Evolutionary conservation across 768 basidiomycete species (phyloP).

Genomic region (Phlebiopsis flavidoalba): DNA sequence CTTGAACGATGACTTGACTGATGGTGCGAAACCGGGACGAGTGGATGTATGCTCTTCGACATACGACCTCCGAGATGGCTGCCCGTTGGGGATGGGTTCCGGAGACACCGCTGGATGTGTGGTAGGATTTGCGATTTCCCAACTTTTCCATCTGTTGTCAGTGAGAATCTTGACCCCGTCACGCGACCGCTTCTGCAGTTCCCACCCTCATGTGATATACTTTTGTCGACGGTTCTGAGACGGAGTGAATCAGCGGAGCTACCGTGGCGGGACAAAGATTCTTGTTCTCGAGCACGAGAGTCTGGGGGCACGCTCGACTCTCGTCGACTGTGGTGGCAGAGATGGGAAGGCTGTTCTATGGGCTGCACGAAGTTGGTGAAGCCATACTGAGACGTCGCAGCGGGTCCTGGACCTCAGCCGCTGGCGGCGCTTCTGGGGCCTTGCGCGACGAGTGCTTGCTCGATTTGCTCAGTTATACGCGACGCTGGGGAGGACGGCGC

Average conservation of each 20-base stretch:
- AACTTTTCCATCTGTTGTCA: slow-evolving; percentile 24
- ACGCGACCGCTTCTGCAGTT: slow-evolving; percentile 8
- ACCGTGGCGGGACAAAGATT: neutral
- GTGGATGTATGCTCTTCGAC: neutral
- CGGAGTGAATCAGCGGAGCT: neutral
- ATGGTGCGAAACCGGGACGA: neutral
- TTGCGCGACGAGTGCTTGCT: slow-evolving; percentile 13
- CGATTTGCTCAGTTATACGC: slow-evolving; percentile 20
- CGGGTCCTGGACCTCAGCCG: neutral
- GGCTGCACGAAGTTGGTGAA: neutral
- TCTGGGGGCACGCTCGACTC: neutral
- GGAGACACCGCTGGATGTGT: neutral
- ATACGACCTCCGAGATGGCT: neutral
- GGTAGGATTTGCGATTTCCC: slow-evolving; percentile 10
- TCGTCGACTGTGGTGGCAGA: neutral
- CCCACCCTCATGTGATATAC: neutral
- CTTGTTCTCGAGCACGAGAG: neutral
- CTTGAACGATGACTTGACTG: neutral
- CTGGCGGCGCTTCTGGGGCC: neutral
- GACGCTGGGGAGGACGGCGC: slow-evolving; percentile 2
- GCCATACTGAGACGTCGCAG: neutral
- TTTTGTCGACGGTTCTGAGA: neutral
- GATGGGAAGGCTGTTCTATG: neutral
- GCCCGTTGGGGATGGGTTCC: neutral
- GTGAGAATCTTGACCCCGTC: slow-evolving; percentile 22